Percentiles rank a stretch among this genome's conserved stretches.
Conservation (phyloP, 768 basidiomycete genomes). For the Lactifluus volemus region DNA sequence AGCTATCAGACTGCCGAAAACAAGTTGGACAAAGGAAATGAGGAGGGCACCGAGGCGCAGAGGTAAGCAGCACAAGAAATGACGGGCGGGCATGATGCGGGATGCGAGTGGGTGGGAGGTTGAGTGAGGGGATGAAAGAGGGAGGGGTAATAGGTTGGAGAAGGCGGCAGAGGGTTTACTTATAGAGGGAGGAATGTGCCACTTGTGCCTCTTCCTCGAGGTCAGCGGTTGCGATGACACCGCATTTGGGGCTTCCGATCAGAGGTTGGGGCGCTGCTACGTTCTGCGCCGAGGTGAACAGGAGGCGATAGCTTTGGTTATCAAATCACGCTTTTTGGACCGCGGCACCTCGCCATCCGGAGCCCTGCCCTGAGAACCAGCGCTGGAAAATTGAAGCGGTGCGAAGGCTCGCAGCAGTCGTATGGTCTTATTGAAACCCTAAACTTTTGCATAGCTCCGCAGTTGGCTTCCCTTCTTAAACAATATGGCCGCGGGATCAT, state of each 20-base stretch:
- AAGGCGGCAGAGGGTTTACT: background rate
- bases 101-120: background rate
- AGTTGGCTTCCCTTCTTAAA: too few relatives aligned
- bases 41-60: constrained; percentile 18
- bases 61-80: constrained; percentile 18
- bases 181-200: background rate
- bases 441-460: too few relatives aligned
- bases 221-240: too few relatives aligned
- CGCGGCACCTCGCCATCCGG: too few relatives aligned
- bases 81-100: constrained; percentile 9
- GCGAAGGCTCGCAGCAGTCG: too few relatives aligned
- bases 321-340: too few relatives aligned
- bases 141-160: background rate
- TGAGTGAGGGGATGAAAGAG: background rate
- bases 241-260: background rate
- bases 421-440: too few relatives aligned
- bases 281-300: background rate
- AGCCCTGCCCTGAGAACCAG: too few relatives aligned
- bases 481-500: too few relatives aligned
- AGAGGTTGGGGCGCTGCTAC: background rate
- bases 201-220: background rate
- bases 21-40: constrained; percentile 11
- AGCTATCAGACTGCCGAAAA: constrained; percentile 5
- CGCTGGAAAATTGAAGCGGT: too few relatives aligned
- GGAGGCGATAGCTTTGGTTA: too few relatives aligned